Conservation (phyloP, 148 eudicot genomes). For the Amaranthus cruentus region DNA sequence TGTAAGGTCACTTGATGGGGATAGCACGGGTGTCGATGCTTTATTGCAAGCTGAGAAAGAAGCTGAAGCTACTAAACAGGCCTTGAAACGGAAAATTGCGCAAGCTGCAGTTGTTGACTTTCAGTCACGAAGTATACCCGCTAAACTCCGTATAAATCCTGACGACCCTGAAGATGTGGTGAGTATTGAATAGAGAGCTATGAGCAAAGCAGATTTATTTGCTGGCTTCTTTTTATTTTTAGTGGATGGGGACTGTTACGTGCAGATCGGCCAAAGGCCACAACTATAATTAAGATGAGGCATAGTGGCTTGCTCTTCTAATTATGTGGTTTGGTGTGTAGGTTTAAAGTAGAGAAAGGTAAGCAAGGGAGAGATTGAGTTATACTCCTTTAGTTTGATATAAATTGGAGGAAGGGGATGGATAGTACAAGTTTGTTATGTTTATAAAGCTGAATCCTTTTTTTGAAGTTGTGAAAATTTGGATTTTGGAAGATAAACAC, state of each 20-base stretch:
- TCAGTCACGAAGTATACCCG: slow-evolving; percentile 63
- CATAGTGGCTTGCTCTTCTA: neutral
- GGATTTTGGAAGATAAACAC: neutral
- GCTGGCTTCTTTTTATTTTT: neutral
- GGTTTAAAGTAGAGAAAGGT: neutral
- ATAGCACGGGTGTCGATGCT: slow-evolving; percentile 48
- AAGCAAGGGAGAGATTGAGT: neutral
- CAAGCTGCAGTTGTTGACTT: slow-evolving; percentile 72
- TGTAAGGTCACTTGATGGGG: slow-evolving; percentile 54
- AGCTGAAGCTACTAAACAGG: slow-evolving; percentile 93
- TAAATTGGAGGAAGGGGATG: neutral
- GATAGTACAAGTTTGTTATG: neutral
- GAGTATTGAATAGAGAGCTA: slow-evolving; percentile 20
- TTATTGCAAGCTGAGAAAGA: slow-evolving; percentile 77
- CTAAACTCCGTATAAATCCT: slow-evolving; percentile 82
- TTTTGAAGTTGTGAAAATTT: too few species aligned
- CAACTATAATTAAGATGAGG: neutral
- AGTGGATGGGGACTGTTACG: neutral
- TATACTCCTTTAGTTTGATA: neutral
- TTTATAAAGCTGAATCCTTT: too few species aligned
- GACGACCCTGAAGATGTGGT: slow-evolving; percentile 98
- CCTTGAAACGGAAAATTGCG: slow-evolving; percentile 90
- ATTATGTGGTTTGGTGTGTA: neutral
- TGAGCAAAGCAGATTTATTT: neutral
- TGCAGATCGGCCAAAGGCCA: neutral